A percentile compares a stretch with the other conserved stretches of the same genome.
These are phyloP conservation scores for Persicaria maculosa DNA, from an alignment of 148 eudicot species.

Conservation along the genomic window DNA sequence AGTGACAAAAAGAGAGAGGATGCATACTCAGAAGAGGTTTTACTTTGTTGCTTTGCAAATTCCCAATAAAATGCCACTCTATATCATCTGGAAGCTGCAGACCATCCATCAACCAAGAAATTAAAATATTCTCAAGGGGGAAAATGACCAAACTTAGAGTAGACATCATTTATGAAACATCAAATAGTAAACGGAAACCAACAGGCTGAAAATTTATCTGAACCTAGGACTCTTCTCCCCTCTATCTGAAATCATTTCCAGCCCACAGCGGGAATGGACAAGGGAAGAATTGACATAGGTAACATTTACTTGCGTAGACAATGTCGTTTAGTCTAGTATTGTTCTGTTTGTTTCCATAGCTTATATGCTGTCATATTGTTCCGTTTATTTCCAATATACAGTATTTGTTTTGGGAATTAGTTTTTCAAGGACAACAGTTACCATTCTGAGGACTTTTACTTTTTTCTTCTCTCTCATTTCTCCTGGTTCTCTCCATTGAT, in stretches of 20 bases:
- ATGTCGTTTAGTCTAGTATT: too few species aligned
- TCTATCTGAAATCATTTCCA: neutral
- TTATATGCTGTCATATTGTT: too few species aligned
- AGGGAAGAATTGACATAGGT: neutral
- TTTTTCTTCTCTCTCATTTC: too few species aligned
- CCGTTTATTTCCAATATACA: too few species aligned
- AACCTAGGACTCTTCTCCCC: neutral
- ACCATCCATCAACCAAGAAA: slow-evolving; percentile 15
- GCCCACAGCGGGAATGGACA: neutral
- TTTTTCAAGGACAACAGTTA: too few species aligned
- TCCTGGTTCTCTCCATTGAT: too few species aligned
- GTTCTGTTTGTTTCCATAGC: too few species aligned
- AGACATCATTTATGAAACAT: neutral
- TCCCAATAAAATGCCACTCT: slow-evolving; percentile 98
- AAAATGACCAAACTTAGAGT: neutral
- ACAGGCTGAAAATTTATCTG: neutral
- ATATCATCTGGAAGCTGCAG: slow-evolving; percentile 92
- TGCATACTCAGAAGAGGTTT: slow-evolving; percentile 82
- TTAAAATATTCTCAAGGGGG: neutral
- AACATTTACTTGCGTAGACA: too few species aligned
- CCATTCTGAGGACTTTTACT: too few species aligned
- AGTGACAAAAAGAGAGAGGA: neutral
- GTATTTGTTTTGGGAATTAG: too few species aligned
- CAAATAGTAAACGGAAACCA: neutral
- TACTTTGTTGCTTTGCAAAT: slow-evolving; percentile 97